Evolutionary conservation across 371 early-diverging fungal genomes (phyloP), one percentile per base, ranked within the genome.

Genomic region (Chytridium lagenaria): DNA sequence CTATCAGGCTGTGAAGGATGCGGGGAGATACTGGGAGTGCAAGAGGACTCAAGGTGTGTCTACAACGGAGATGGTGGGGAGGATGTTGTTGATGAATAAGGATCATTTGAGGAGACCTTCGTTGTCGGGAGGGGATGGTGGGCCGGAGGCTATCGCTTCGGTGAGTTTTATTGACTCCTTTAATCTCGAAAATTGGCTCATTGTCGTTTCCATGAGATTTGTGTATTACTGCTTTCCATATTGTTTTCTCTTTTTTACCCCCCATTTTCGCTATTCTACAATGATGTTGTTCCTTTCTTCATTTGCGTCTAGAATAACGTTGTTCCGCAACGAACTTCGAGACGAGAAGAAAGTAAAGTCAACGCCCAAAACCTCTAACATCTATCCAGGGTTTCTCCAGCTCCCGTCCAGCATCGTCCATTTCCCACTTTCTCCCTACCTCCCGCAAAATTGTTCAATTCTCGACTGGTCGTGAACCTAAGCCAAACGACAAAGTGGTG

Each of bases 21-120:
- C 97, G 49, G 95, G 95, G n/a, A 84, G 94, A 33, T 97, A 96
- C 86, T 81, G 86, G 75, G 96, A 96, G 81, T 95, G 95, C 84
- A 95, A 94, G 84, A 91, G 98, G 73, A 98, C 97, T 0, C 87
- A 90, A 73, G 95, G 95, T 44, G 92, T 97, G 50, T 94, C 94
- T 16, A 97, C 98, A 0, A 97, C 98, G 2, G 97, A 96, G 82
- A 84, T 97, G 50, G 96, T 98, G 1, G 96, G 96, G 30, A 91
- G 98, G 70, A 97, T 98, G 97, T 83, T 98, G 79, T 81, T 95
- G 57, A 90, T 96, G 89, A 92, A 94, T n/a, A 85, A 85, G 63
- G 92, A 95, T 76, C 97, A 95, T 80, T 55, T 73, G 67, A 66
- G 74, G 36, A 70, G 61, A 26, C 12, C 12, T 28, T n/a, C 23